A percentile compares a stretch with the other conserved stretches of the same genome.
These are phyloP conservation scores for Yamadazyma laniorum DNA, from an alignment of 805 yeast species.

Conservation along the genomic window DNA sequence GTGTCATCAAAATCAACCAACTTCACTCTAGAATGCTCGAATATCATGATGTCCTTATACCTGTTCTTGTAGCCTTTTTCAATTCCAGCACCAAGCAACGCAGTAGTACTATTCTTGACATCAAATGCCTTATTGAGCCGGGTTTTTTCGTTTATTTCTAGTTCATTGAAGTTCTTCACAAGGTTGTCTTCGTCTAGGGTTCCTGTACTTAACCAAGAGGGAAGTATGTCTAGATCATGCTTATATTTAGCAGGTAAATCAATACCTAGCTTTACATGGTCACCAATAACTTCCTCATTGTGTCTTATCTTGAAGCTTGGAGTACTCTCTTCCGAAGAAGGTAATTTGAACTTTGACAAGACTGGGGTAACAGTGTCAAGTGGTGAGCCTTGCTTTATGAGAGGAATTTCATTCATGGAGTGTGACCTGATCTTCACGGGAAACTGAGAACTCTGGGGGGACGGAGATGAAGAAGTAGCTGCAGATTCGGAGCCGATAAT, in stretches of 20 bases:
- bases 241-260: slow-evolving; percentile 14
- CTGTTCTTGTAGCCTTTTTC: slow-evolving; percentile 81
- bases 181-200: slow-evolving; percentile 10
- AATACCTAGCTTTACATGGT: slow-evolving; percentile 32
- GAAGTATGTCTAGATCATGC: slow-evolving; percentile 13
- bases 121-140: slow-evolving; percentile 49
- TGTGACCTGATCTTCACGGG: slow-evolving; percentile 15
- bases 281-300: slow-evolving; percentile 53
- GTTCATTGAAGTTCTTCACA: slow-evolving; percentile 47
- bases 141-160: slow-evolving; percentile 69
- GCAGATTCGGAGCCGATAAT: slow-evolving; percentile 7
- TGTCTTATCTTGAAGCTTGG: slow-evolving; percentile 41
- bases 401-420: slow-evolving; percentile 18
- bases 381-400: slow-evolving; percentile 7
- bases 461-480: neutral
- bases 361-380: slow-evolving; percentile 31
- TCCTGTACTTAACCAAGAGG: slow-evolving; percentile 28
- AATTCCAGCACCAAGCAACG: slow-evolving; percentile 68
- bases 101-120: slow-evolving; percentile 15
- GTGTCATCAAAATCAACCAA: slow-evolving; percentile 24
- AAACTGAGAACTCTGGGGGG: neutral
- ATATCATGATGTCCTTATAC: slow-evolving; percentile 85
- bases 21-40: slow-evolving; percentile 79
- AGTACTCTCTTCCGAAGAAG: slow-evolving; percentile 21
- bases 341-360: slow-evolving; percentile 54